Percentiles rank a stretch among this genome's conserved stretches.
Evolutionary conservation across 129 eudicot genomes (phyloP).

Genomic region (Lonicera japonica): DNA sequence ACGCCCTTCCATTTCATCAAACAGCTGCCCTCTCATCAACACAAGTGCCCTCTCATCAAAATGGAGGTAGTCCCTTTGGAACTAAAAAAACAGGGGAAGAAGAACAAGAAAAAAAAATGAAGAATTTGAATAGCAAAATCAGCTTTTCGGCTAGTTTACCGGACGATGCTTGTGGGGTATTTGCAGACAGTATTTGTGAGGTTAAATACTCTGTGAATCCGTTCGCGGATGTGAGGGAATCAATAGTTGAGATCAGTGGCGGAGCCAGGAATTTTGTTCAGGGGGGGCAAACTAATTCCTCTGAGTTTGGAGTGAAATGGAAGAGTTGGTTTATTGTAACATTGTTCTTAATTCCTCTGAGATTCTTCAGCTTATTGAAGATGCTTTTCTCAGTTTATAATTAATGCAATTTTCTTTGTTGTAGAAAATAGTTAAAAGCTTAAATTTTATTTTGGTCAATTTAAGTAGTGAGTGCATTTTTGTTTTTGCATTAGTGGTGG

Average conservation of each 20-base stretch:
- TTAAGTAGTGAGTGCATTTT: too few relatives aligned
- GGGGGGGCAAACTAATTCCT: too few relatives aligned
- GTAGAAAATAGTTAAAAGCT: too few relatives aligned
- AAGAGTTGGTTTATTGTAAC: conserved; percentile 65
- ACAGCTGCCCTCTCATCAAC: background rate
- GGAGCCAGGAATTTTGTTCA: too few relatives aligned
- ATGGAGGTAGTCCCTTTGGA: conserved; percentile 17
- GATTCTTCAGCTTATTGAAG: conserved; percentile 37
- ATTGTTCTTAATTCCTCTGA: conserved; percentile 61
- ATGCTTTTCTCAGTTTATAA: conserved; percentile 70
- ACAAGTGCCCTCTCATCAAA: conserved; percentile 2
- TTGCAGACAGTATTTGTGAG: conserved; percentile 51
- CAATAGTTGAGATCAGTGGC: conserved; percentile 65
- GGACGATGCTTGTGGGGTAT: conserved; percentile 44
- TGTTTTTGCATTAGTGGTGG: too few relatives aligned
- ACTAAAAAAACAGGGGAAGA: conserved; percentile 25
- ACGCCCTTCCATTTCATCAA: background rate
- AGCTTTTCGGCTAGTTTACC: conserved; percentile 84
- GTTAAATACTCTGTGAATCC: conserved; percentile 59
- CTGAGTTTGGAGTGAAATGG: too few relatives aligned
- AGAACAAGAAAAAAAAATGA: conserved; percentile 16
- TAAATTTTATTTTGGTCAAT: too few relatives aligned
- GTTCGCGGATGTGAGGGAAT: conserved; percentile 35
- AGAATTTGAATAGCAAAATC: too few relatives aligned
- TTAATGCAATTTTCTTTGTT: too few relatives aligned